Evolutionary conservation across 2,329 filamentous ascomycete species (phyloP).

Genomic region (Sclerotinia nivalis): DNA sequence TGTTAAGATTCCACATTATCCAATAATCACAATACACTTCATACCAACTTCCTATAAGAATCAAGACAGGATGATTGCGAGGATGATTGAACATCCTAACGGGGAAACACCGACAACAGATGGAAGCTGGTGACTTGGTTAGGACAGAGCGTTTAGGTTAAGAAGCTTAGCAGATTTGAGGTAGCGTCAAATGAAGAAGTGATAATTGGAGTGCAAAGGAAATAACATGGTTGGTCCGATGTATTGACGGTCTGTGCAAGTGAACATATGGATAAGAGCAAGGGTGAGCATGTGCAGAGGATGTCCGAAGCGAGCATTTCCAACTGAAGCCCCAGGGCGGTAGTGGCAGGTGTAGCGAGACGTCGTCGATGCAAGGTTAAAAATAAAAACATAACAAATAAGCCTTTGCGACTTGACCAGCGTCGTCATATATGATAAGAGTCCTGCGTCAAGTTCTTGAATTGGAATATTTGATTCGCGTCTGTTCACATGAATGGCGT

Average conservation of each 20-base stretch:
- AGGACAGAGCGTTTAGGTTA: neutral
- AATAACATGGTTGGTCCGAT: neutral
- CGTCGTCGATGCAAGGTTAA: neutral
- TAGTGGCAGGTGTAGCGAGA: neutral
- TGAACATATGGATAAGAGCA: neutral
- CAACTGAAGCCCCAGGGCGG: neutral
- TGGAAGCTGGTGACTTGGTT: neutral
- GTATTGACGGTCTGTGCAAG: neutral
- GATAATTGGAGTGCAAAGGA: neutral
- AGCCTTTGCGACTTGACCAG: too few relatives aligned
- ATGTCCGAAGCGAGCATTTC: neutral
- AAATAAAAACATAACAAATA: neutral
- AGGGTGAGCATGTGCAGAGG: neutral
- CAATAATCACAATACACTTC: too few relatives aligned
- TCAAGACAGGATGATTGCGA: too few relatives aligned
- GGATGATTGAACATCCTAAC: too few relatives aligned
- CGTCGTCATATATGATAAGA: neutral
- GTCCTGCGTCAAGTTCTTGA: neutral
- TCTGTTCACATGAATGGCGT: neutral
- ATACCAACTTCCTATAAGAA: too few relatives aligned
- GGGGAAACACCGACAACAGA: neutral
- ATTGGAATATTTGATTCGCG: neutral
- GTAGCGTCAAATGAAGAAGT: neutral
- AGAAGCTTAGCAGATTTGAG: accelerated
- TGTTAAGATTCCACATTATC: too few relatives aligned